phyloP scores from a whole-genome alignment of 1,284 basidiomycete genomes.

The Taiwanofungus camphoratus region DNA sequence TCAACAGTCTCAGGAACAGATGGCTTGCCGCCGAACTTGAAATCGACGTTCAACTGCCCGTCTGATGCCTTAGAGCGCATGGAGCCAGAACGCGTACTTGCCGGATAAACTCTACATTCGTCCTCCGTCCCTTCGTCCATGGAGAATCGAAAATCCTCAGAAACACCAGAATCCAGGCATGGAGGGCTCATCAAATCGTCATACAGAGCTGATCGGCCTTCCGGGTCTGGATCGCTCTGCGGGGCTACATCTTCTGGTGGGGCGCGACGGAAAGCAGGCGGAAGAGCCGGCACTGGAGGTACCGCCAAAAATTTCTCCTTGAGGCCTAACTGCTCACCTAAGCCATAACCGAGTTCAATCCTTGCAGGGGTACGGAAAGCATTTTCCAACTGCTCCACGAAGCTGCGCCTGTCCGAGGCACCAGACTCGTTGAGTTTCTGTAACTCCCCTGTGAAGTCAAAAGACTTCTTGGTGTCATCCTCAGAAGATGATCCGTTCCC shows the following conservation, averaged over 20 bases:
- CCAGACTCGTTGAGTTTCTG: slow-evolving; percentile 64
- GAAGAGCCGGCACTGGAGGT: slow-evolving; percentile 41
- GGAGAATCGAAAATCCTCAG: slow-evolving; percentile 21
- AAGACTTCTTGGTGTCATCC: slow-evolving; percentile 70
- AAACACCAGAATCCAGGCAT: slow-evolving; percentile 15
- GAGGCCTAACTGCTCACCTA: slow-evolving; percentile 24
- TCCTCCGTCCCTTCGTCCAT: slow-evolving; percentile 20
- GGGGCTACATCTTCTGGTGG: slow-evolving; percentile 19
- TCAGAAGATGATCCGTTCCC: slow-evolving; percentile 27
- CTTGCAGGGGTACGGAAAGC: slow-evolving; percentile 72
- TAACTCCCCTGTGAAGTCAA: slow-evolving; percentile 83
- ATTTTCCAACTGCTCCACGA: slow-evolving; percentile 75
- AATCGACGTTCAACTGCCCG: slow-evolving; percentile 59
- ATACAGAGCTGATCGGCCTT: slow-evolving; percentile 14
- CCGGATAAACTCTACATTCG: slow-evolving; percentile 21
- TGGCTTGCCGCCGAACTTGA: slow-evolving; percentile 64
- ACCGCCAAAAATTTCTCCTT: slow-evolving; percentile 21
- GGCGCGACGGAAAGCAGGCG: slow-evolving; percentile 15
- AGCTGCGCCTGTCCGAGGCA: slow-evolving; percentile 62
- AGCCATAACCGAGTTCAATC: slow-evolving; percentile 47
- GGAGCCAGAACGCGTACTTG: slow-evolving; percentile 14
- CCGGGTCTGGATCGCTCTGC: slow-evolving; percentile 16
- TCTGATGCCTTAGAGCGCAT: slow-evolving; percentile 45
- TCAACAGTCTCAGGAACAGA: slow-evolving; percentile 20
- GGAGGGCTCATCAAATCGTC: slow-evolving; percentile 12